Conservation (phyloP, 2,329 filamentous ascomycete genomes). For the Diaporthe destruens region DNA sequence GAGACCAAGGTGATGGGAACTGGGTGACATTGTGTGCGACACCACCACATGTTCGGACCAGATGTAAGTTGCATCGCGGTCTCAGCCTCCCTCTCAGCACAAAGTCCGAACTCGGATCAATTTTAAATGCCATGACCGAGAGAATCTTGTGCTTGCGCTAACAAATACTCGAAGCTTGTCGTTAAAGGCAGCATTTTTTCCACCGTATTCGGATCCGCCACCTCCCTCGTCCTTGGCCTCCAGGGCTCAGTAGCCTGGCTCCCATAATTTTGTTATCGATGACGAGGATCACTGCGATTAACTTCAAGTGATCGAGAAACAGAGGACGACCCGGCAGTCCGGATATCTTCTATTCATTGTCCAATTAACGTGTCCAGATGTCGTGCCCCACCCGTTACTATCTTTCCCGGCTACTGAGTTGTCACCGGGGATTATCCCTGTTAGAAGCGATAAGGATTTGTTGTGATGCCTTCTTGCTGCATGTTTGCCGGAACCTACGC, state of each 20-base stretch:
- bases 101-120: not conserved
- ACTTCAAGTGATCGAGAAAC: not conserved
- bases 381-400: not conserved
- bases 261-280: not conserved
- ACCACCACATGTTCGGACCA: not conserved
- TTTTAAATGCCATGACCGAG: not conserved
- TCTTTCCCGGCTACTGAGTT: not conserved
- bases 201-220: not conserved
- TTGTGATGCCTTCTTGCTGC: not conserved
- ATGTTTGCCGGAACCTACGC: not conserved
- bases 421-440: not conserved
- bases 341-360: not conserved
- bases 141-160: not conserved
- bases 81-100: not conserved
- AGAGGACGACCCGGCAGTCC: not conserved
- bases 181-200: not conserved
- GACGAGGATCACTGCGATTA: not conserved
- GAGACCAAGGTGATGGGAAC: not conserved
- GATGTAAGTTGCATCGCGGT: not conserved
- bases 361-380: not conserved
- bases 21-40: not conserved
- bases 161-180: not conserved
- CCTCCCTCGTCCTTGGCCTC: not conserved
- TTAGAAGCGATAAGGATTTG: constrained; percentile 17
- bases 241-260: not conserved